Percentiles rank a stretch among this genome's conserved stretches.
Conservation (phyloP, 495 filamentous ascomycete species). For the Astrocystis sublimbata region DNA sequence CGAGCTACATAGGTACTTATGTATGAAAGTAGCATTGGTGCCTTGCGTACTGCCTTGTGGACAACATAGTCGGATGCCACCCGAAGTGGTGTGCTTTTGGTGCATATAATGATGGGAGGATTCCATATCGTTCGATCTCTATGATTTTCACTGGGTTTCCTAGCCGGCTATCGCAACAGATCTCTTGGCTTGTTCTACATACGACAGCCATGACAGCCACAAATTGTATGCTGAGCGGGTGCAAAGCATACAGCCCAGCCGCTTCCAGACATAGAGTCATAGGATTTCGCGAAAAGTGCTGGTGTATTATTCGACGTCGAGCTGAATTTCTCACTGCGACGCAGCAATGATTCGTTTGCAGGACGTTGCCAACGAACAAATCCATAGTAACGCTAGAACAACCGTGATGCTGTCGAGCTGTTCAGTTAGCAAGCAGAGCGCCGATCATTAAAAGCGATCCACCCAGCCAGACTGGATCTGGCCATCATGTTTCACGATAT, state of each 20-base stretch:
- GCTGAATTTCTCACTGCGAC: no score
- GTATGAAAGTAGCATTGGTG: neutral
- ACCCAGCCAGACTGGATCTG: no score
- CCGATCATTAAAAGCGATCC: conserved; percentile 1
- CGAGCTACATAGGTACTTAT: neutral
- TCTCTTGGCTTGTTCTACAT: neutral
- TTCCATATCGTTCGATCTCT: neutral
- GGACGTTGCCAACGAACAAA: neutral
- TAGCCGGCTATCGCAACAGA: neutral
- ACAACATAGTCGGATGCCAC: conserved; percentile 4
- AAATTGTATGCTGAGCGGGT: no score
- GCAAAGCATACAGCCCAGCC: no score
- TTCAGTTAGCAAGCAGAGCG: neutral
- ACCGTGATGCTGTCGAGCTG: no score
- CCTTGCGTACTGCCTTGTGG: neutral
- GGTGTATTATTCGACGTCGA: no score
- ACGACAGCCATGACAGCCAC: no score
- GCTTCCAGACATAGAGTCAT: no score
- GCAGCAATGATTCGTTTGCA: neutral
- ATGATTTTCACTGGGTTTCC: neutral
- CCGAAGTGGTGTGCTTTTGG: neutral
- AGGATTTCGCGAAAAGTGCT: no score
- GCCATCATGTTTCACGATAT: no score
- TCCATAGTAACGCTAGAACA: neutral
- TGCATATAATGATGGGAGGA: neutral